phyloP scores from a whole-genome alignment of 2,329 filamentous ascomycete species.

The Alternaria arborescens region DNA sequence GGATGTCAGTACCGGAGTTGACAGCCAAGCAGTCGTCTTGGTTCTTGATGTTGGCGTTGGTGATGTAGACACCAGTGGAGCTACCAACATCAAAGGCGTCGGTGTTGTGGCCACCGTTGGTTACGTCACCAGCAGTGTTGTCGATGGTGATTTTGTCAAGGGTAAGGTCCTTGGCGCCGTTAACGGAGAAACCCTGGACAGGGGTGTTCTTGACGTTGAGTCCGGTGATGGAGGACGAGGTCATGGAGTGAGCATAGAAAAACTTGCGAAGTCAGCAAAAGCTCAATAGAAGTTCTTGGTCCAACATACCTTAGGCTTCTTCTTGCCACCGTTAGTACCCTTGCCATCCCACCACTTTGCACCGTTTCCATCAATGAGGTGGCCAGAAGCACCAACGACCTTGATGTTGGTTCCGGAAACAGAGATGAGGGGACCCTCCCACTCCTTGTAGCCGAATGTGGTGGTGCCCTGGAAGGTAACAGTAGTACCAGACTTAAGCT shows the following conservation, averaged over 20 bases:
- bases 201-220: conserved; percentile 65
- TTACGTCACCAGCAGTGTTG: conserved; percentile 62
- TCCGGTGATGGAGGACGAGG: conserved; percentile 58
- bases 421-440: conserved; percentile 70
- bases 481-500: conserved; percentile 60
- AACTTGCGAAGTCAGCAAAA: conserved; percentile 59
- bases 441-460: conserved; percentile 72
- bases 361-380: conserved; percentile 66
- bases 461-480: conserved; percentile 72
- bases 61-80: conserved; percentile 60
- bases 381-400: conserved; percentile 65
- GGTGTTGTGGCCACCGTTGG: conserved; percentile 58
- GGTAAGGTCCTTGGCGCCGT: conserved; percentile 55
- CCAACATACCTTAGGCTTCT: conserved; percentile 43
- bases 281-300: neutral
- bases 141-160: conserved; percentile 65
- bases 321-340: conserved; percentile 58
- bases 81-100: conserved; percentile 66
- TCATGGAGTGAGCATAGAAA: conserved; percentile 65
- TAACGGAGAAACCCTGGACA: conserved; percentile 62
- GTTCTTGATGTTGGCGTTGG: conserved; percentile 62
- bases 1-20: conserved; percentile 61
- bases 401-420: conserved; percentile 67
- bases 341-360: conserved; percentile 61
- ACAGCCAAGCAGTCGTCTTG: conserved; percentile 69